A percentile compares a stretch with the other conserved stretches of the same genome.
phyloP scores from a whole-genome alignment of 352 stramenopile genomes.

The Phytophthora cactorum region DNA sequence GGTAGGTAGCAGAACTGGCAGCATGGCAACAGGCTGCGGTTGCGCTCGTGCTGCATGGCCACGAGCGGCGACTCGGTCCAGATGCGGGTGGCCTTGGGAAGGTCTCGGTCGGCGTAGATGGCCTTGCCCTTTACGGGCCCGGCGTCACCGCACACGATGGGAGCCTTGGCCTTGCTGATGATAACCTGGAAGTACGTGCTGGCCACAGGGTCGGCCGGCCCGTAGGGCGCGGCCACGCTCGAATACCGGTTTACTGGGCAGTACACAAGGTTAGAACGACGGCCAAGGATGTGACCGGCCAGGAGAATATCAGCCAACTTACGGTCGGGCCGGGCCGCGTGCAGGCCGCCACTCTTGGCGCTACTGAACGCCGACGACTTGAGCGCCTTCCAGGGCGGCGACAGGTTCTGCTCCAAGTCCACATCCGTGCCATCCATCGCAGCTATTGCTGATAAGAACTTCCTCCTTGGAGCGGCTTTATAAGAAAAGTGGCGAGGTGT shows the following conservation, averaged over 20 bases:
- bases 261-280: not conserved
- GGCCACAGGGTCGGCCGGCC: conserved; percentile 49
- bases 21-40: conserved; percentile 43
- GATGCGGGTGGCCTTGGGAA: conserved; percentile 53
- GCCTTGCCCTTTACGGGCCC: conserved; percentile 75
- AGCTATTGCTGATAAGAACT: not conserved
- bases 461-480: not conserved
- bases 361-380: conserved; percentile 29
- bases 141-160: conserved; percentile 62
- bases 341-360: conserved; percentile 20
- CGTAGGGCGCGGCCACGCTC: conserved; percentile 66
- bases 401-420: conserved; percentile 8
- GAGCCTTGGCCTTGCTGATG: conserved; percentile 68
- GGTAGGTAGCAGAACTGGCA: conserved; percentile 83
- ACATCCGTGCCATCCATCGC: conserved; percentile 20
- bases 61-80: conserved; percentile 79
- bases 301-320: conserved; percentile 13
- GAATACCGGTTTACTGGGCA: conserved; percentile 48
- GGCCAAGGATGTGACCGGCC: not conserved
- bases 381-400: conserved; percentile 29
- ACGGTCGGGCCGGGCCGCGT: conserved; percentile 23
- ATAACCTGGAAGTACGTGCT: conserved; percentile 66
- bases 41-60: conserved; percentile 74
- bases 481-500: not conserved
- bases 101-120: conserved; percentile 64